Percentiles rank a stretch among this genome's conserved stretches.
These are phyloP conservation scores for Yamadazyma sp. DNA, from an alignment of 1,139 yeast genomes.

Conservation along the genomic window DNA sequence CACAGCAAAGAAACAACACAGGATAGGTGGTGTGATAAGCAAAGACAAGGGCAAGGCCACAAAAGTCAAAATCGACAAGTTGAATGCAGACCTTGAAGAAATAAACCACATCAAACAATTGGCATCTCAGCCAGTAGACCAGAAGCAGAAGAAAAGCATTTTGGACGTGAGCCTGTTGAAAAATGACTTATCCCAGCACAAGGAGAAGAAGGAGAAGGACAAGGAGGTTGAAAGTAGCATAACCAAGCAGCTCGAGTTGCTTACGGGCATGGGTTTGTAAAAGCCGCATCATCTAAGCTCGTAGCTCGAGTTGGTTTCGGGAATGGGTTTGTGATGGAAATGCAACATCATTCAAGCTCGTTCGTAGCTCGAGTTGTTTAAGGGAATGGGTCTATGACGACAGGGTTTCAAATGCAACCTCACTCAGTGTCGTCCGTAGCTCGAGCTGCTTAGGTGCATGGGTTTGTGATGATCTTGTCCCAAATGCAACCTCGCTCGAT, in stretches of 20 bases:
- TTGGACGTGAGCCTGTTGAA: conserved; percentile 34
- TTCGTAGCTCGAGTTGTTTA: too few relatives aligned
- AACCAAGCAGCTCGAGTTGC: conserved; percentile 56
- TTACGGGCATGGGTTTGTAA: conserved; percentile 45
- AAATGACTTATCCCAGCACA: conserved; percentile 45
- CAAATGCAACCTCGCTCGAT: too few relatives aligned
- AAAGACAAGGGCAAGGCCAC: conserved; percentile 33
- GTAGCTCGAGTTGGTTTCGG: too few relatives aligned
- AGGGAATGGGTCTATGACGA: too few relatives aligned
- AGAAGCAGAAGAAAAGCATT: conserved; percentile 18
- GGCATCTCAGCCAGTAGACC: conserved; percentile 10
- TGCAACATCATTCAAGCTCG: too few relatives aligned
- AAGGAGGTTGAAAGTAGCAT: conserved; percentile 52
- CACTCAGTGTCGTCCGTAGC: too few relatives aligned
- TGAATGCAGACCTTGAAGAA: conserved; percentile 41
- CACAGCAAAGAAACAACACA: conserved; percentile 16
- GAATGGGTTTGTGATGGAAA: neutral
- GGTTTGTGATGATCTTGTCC: too few relatives aligned
- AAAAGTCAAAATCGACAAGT: conserved; percentile 40
- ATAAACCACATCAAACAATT: conserved; percentile 33
- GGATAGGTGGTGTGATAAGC: conserved; percentile 10
- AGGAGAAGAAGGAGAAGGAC: conserved; percentile 34
- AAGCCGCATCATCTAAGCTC: too few relatives aligned
- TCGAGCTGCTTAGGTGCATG: too few relatives aligned
- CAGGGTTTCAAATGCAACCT: too few relatives aligned